Base-by-base conservation (phyloP, 75 land plant species). In the Sequoiadendron giganteum region DNA sequence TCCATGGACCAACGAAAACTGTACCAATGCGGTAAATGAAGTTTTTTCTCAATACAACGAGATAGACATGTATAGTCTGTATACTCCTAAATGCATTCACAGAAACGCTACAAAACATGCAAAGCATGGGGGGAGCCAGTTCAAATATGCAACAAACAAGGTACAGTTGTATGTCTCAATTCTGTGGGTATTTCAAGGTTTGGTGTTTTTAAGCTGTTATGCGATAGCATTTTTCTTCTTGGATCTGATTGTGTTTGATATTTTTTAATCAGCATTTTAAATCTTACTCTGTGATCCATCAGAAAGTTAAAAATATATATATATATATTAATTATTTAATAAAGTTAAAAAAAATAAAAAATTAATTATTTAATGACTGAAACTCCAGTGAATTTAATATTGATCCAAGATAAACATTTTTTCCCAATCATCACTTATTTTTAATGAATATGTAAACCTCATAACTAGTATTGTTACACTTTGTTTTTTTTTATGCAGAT, bases 21-120 rank as follows among this genome's bases (percentile, higher is more conserved):
- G 92, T 30, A 7, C 89, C 83, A 48, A 88, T 88, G 86, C 91
- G 85, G 82, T 95, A 89, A 10, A 81, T 9, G 89, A 92, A 48
- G 94, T 91, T 34, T 86, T 93, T 85, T 88, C 89, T 58, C 88
- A 93, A 68, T 91, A 92, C 77, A 89, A 87, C 2, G 70, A 89
- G 84, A 92, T 95, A 28, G 95, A 95, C 84, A 92, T 89, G 25
- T 95, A 91, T 85, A 93, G 94, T 86, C 61, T 95, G 36, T 95
- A 95, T 55, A 92, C 95, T 40, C 89, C 96, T 30, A 61, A 87
- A 30, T 95, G 96, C 86, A 49, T 52, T 40, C 45, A 9, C 49
- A 82, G 19, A 21, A 36, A 82, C 30, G 9, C 30, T 80, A 19
- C 83, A 40, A 14, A 43, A 81, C 9, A 42, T 42, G 5, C 39